Conservation (phyloP, 345 rosid genomes). For the Turritis glabra region DNA sequence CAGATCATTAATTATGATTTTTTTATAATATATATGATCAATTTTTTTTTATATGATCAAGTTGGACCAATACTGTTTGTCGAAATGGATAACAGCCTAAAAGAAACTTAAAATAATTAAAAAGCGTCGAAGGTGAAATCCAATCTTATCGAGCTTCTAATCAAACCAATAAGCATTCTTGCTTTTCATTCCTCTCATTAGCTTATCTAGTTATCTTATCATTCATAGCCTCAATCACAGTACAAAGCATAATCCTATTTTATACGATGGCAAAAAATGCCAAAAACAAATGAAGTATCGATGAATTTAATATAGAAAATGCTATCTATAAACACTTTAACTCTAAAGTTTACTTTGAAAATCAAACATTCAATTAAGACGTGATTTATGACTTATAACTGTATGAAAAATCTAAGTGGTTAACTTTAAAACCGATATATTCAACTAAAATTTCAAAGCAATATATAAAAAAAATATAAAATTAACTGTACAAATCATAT, state of each 20-base stretch:
- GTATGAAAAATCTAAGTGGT: background rate
- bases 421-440: background rate
- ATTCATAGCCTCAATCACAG: constrained; percentile 20
- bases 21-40: constrained; percentile 9
- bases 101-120: constrained; percentile 24
- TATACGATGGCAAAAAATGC: background rate
- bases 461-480: no score
- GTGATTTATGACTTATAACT: background rate
- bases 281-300: background rate
- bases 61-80: constrained; percentile 27
- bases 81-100: constrained; percentile 32
- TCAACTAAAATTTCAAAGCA: no score
- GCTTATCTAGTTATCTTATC: constrained; percentile 39
- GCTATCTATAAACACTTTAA: background rate
- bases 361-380: no score
- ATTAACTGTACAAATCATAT: no score
- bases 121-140: constrained; percentile 26
- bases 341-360: no score
- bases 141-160: constrained; percentile 34
- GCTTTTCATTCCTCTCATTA: constrained; percentile 31
- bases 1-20: background rate
- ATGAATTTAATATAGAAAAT: background rate
- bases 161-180: constrained; percentile 41
- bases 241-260: background rate
- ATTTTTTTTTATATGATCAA: constrained; percentile 8